A percentile compares a stretch with the other conserved stretches of the same genome.
Evolutionary conservation across 2,329 filamentous ascomycete species (phyloP).

Genomic region (Fusarium buxicola): DNA sequence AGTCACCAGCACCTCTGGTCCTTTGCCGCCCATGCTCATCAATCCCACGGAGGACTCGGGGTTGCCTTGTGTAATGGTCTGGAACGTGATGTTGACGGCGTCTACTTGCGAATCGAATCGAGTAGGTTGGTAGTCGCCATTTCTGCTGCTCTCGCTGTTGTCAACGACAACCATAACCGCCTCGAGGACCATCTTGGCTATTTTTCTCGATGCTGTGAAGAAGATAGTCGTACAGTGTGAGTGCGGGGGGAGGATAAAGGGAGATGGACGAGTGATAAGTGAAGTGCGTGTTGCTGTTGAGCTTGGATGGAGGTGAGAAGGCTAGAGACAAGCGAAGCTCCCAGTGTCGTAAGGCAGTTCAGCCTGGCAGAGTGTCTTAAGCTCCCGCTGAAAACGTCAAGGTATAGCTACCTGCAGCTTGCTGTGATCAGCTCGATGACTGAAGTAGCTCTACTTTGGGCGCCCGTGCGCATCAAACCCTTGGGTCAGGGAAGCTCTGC

Average conservation of each 20-base stretch:
- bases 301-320: conserved; percentile 44
- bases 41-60: conserved; percentile 96
- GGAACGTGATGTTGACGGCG: conserved; percentile 94
- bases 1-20: conserved; percentile 96
- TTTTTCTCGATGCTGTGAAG: conserved; percentile 32
- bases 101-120: conserved; percentile 97
- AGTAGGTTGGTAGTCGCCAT: conserved; percentile 92
- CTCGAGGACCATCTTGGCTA: conserved; percentile 92
- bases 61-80: conserved; percentile 93
- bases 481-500: conserved; percentile 40
- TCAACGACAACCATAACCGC: conserved; percentile 99
- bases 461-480: conserved; percentile 15
- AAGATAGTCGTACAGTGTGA: conserved; percentile 1
- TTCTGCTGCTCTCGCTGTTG: conserved; percentile 98
- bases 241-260: conserved; percentile 11
- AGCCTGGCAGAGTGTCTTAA: conserved; percentile 53
- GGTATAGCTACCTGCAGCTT: conserved; percentile 41
- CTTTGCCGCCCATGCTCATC: conserved; percentile 98
- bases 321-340: conserved; percentile 45
- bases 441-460: conserved; percentile 37
- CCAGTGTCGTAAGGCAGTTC: conserved; percentile 59
- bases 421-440: not conserved
- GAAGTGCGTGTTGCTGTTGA: conserved; percentile 29
- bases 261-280: conserved; percentile 6
- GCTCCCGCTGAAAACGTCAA: conserved; percentile 31